These are phyloP conservation scores for Lipomyces kockii DNA, from an alignment of 805 yeast species.

Conservation along the genomic window DNA sequence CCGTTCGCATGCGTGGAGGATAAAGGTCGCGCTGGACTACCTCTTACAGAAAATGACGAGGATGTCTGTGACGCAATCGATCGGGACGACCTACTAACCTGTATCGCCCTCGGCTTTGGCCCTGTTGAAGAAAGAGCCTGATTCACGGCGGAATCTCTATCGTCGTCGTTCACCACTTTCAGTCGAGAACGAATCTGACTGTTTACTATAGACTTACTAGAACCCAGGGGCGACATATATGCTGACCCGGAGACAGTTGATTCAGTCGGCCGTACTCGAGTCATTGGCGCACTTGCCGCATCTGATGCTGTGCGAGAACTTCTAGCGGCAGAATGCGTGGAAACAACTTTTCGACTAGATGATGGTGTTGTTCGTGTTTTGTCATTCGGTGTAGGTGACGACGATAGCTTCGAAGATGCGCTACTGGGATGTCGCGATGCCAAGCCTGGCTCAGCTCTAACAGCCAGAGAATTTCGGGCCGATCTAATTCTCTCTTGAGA, in stretches of 20 bases:
- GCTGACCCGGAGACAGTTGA: not conserved
- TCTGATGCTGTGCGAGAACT: not conserved
- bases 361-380: not conserved
- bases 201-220: slow-evolving; percentile 4
- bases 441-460: slow-evolving; percentile 1
- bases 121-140: not conserved
- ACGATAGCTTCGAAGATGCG: not conserved
- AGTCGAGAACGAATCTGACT: not conserved
- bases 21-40: slow-evolving; percentile 1
- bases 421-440: not conserved
- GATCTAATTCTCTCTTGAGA: slow-evolving; percentile 21
- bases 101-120: not conserved
- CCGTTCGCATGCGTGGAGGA: slow-evolving; percentile 11
- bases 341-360: not conserved
- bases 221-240: slow-evolving; percentile 15
- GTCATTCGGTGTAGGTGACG: not conserved
- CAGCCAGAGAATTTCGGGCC: slow-evolving; percentile 26
- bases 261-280: not conserved
- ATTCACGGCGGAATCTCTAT: not conserved
- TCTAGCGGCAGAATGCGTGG: not conserved
- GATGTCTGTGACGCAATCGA: not conserved
- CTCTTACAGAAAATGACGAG: not conserved
- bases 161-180: not conserved
- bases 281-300: not conserved
- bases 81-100: not conserved